Percentiles rank a stretch among this genome's conserved stretches.
Conservation (phyloP, 129 eudicot genomes). For the Arctium minus region DNA sequence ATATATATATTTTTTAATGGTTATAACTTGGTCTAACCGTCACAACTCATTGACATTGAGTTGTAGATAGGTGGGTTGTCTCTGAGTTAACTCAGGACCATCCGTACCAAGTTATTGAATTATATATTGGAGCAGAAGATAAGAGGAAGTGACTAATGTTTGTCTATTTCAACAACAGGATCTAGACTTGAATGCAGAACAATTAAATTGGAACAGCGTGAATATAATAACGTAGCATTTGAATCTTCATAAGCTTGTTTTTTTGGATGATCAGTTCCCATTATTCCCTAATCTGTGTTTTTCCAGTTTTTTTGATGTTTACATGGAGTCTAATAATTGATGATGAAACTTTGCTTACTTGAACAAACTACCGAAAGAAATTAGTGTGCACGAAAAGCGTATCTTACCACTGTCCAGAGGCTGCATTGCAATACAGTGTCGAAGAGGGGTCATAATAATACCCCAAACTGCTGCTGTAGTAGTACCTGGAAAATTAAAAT, state of each 20-base stretch:
- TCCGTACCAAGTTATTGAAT: not conserved
- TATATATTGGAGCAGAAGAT: not conserved
- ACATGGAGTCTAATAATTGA: not conserved
- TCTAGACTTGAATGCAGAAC: not conserved
- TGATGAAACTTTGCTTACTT: not conserved
- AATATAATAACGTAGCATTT: not conserved
- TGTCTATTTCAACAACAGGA: too few species aligned
- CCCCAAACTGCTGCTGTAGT: slow-evolving; percentile 87
- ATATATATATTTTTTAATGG: too few species aligned
- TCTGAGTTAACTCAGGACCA: not conserved
- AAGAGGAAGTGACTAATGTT: not conserved
- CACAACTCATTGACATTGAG: too few species aligned
- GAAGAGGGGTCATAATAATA: slow-evolving; percentile 88
- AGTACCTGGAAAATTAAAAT: slow-evolving; percentile 56
- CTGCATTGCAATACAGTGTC: slow-evolving; percentile 68
- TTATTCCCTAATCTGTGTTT: not conserved
- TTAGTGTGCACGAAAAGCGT: not conserved
- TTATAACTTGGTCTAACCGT: not conserved
- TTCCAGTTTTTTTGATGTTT: not conserved
- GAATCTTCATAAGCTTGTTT: not conserved
- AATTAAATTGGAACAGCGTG: not conserved
- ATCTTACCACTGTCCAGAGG: slow-evolving; percentile 84
- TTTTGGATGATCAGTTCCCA: not conserved
- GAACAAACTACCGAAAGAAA: not conserved
- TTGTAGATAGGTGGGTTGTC: too few species aligned